Percentiles rank a stretch among this genome's conserved stretches.
phyloP scores from a whole-genome alignment of 2,329 filamentous ascomycete species.

The Penicillium sp. region DNA sequence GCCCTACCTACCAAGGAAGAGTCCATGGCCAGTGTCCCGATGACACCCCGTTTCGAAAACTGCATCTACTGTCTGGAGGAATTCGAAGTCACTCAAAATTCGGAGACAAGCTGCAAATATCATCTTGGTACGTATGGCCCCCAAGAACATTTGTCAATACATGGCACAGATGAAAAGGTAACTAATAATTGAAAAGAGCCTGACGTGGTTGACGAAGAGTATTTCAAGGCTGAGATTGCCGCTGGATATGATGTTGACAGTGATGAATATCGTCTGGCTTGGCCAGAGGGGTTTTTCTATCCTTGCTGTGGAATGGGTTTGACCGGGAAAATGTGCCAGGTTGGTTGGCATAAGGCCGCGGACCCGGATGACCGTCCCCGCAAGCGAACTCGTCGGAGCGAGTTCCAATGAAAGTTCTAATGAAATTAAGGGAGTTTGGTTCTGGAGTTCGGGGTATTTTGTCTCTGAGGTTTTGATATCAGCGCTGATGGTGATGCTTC shows the following conservation, averaged over 20 bases:
- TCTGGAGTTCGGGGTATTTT: neutral
- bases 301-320: neutral
- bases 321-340: neutral
- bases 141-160: neutral
- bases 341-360: neutral
- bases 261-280: neutral
- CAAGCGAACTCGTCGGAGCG: neutral
- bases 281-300: neutral
- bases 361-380: neutral
- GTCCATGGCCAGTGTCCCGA: too few relatives aligned
- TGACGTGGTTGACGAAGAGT: neutral
- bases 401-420: neutral
- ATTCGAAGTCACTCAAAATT: neutral
- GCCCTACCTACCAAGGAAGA: neutral
- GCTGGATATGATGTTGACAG: neutral
- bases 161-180: too few relatives aligned
- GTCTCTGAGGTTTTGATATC: neutral
- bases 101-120: neutral
- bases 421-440: neutral
- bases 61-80: neutral
- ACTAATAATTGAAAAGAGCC: neutral
- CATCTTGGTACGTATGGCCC: neutral
- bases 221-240: neutral
- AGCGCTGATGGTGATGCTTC: too few relatives aligned
- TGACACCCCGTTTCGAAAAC: neutral